Evolutionary conservation across 257 asterid species (phyloP).

Genomic region (Solanum chilense): DNA sequence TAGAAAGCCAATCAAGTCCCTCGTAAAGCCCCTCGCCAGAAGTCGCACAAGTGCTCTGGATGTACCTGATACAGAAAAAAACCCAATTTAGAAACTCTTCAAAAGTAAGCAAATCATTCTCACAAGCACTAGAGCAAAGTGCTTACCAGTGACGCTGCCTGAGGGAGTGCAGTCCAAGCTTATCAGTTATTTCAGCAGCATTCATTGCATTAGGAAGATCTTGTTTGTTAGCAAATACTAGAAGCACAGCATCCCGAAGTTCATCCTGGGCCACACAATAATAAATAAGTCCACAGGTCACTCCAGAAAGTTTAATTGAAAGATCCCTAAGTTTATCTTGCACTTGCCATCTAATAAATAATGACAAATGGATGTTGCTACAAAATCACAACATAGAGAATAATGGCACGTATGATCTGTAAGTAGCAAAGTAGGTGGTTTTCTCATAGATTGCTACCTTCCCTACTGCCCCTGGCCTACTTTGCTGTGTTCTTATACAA

Average conservation of each 20-base stretch:
- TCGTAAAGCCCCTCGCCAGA: constrained; percentile 91
- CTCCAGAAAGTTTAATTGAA: background rate
- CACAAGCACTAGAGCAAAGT: background rate
- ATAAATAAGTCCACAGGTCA: background rate
- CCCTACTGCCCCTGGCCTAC: background rate
- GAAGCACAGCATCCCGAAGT: constrained; percentile 80
- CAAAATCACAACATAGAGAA: background rate
- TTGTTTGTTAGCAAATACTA: constrained; percentile 85
- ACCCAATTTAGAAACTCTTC: background rate
- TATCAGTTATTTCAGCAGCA: constrained; percentile 87
- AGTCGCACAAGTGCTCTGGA: constrained; percentile 92
- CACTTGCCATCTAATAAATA: background rate
- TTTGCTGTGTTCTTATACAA: background rate
- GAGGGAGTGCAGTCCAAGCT: constrained; percentile 88
- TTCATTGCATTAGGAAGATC: constrained; percentile 96
- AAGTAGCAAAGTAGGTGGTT: background rate
- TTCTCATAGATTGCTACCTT: background rate
- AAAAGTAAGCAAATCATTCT: background rate
- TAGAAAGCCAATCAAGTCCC: constrained; percentile 91
- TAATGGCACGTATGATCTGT: background rate
- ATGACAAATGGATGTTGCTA: background rate
- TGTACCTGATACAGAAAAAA: constrained; percentile 42
- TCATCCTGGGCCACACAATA: constrained; percentile 45
- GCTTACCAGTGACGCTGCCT: constrained; percentile 87
- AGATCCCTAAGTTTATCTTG: background rate